Evolutionary conservation across 2,329 filamentous ascomycete species (phyloP).

Genomic region (Simplicillium sp.): DNA sequence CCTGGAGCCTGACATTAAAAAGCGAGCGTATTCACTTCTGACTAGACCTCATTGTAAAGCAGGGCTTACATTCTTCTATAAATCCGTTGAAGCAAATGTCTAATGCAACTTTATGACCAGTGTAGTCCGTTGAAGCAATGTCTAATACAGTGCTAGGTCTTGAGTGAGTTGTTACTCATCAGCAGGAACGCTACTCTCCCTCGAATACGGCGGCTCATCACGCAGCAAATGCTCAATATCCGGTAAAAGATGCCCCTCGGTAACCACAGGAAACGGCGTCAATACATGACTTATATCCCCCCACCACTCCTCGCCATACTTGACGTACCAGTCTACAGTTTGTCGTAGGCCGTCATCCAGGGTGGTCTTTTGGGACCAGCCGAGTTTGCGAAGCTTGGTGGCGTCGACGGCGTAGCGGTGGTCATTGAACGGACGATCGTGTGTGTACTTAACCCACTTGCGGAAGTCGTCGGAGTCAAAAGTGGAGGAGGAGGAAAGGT

Average conservation of each 20-base stretch:
- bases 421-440: constrained; percentile 73
- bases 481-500: constrained; percentile 39
- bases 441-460: constrained; percentile 63
- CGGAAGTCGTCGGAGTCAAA: constrained; percentile 38
- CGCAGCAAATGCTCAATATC: constrained; percentile 28
- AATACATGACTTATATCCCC: constrained; percentile 61
- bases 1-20: no score
- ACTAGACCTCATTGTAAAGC: no score
- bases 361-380: constrained; percentile 58
- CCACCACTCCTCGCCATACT: constrained; percentile 62
- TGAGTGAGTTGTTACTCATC: neutral
- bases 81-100: no score
- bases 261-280: constrained; percentile 56
- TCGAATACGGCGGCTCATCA: constrained; percentile 18
- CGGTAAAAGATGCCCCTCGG: constrained; percentile 43
- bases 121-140: no score
- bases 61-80: no score
- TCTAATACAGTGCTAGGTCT: no score
- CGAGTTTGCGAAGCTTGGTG: constrained; percentile 55
- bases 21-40: no score
- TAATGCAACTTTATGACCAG: no score
- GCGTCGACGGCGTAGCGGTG: constrained; percentile 64
- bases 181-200: neutral
- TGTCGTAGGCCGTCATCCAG: constrained; percentile 53
- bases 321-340: constrained; percentile 62